These are phyloP conservation scores for Colletotrichum coccodes DNA, from an alignment of 2,329 filamentous ascomycete species.

Conservation along the genomic window DNA sequence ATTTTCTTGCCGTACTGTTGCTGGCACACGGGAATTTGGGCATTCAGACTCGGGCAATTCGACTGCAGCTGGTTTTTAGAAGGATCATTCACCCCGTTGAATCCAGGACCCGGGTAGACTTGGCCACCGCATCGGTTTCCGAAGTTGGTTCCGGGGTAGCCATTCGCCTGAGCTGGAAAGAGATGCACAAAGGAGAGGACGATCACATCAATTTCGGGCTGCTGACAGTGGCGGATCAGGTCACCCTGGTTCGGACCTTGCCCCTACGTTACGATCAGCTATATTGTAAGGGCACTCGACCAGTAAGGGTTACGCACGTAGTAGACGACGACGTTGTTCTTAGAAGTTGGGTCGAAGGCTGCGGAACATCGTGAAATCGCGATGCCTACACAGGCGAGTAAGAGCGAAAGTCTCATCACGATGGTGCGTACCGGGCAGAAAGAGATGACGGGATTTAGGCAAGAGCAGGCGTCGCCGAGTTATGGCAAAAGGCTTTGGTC, in stretches of 20 bases:
- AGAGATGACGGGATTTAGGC: not conserved
- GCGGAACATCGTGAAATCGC: not conserved
- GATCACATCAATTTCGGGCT: conserved; percentile 52
- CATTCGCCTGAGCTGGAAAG: conserved; percentile 54
- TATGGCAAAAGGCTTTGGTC: no score
- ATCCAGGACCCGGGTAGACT: conserved; percentile 44
- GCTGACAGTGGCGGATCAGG: conserved; percentile 50
- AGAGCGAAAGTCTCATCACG: not conserved
- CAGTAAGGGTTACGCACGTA: conserved; percentile 43
- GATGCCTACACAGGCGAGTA: not conserved
- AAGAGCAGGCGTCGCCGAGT: no score
- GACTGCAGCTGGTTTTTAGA: conserved; percentile 43
- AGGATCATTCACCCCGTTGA: conserved; percentile 42
- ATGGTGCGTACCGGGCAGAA: not conserved
- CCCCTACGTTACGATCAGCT: conserved; percentile 42
- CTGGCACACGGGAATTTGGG: conserved; percentile 51
- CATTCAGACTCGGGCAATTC: conserved; percentile 46
- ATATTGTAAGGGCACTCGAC: not conserved
- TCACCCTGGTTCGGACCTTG: conserved; percentile 49
- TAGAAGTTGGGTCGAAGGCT: conserved; percentile 43
- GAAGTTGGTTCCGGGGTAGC: conserved; percentile 51
- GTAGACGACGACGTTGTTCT: conserved; percentile 53
- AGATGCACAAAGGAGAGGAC: conserved; percentile 53
- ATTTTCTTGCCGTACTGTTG: conserved; percentile 49
- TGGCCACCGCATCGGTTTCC: conserved; percentile 51